Base-by-base conservation (phyloP, 805 yeast species). In the Pichia californica region DNA sequence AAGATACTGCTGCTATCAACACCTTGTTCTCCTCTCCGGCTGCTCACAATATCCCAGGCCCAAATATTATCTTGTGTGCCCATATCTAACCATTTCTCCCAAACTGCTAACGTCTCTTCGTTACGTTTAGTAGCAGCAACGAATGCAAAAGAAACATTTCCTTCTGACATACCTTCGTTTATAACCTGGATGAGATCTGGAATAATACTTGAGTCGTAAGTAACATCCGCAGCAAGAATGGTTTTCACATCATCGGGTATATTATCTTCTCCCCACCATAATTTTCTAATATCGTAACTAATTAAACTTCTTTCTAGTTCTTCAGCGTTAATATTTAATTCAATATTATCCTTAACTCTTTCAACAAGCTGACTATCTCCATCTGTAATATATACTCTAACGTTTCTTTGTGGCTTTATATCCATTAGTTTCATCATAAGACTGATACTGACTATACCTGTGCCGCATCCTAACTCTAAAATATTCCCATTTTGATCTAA, bases 391-490 rank as follows among this genome's bases (percentile, higher is more conserved):
- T 67, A 56, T 14, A 80, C 57, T 16, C 16, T 34, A 13, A 32
- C 16, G 3, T 29, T 48, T 50, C 3, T 4, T 14, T 10, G n/a
- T 8, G 27, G 13, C 7, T 38, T 32, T 1, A 49, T 13, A 18
- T 41, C 26, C 9, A 45, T 66, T 16, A 61, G 51, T 5, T 21
- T 21, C 8, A 6, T 21, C 5, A 21, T 21, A 6, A 76, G 47
- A 1, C 75, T 61, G 26, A 83, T 48, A 2, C 89, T 79, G 1
- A 85, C 81, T 7, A 91, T 63, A 0, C 96, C 97, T 0, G 97
- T 88, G 0, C 98, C 98, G 10, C 93, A 75, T 0, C 98, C 98
- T 20, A 89, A 58, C 54, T 89, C 98, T 10, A 86, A 57, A 0
- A 84, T 64, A 0, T 44, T 34, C 4, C 44, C 36, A 0, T 23